A percentile compares a stretch with the other conserved stretches of the same genome.
Evolutionary conservation across 495 filamentous ascomycete genomes (phyloP).

Genomic region (Delitschia confertaspora): DNA sequence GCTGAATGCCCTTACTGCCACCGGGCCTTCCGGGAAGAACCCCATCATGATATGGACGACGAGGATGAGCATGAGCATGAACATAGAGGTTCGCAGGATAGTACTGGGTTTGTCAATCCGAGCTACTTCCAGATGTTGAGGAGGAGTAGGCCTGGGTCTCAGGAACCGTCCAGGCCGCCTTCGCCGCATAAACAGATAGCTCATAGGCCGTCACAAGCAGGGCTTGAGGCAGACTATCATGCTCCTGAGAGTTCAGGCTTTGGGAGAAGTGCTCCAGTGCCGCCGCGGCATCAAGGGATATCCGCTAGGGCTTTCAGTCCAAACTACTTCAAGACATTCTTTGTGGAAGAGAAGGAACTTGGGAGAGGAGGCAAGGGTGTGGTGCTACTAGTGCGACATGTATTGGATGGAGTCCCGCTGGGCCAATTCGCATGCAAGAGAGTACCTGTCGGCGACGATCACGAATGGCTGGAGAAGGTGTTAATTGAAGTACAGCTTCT

Average conservation of each 20-base stretch:
- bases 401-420: slow-evolving; percentile 77
- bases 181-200: slow-evolving; percentile 47
- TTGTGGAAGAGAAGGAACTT: slow-evolving; percentile 74
- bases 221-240: neutral
- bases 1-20: slow-evolving; percentile 82
- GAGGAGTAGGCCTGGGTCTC: slow-evolving; percentile 47
- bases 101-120: slow-evolving; percentile 66
- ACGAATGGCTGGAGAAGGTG: slow-evolving; percentile 91
- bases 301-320: slow-evolving; percentile 78
- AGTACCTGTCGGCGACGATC: slow-evolving; percentile 88
- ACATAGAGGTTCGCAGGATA: neutral
- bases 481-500: slow-evolving; percentile 86
- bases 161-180: slow-evolving; percentile 40
- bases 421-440: slow-evolving; percentile 95
- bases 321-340: slow-evolving; percentile 85
- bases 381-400: slow-evolving; percentile 80
- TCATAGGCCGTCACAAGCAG: slow-evolving; percentile 36
- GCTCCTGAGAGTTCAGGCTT: slow-evolving; percentile 43
- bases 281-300: slow-evolving; percentile 56
- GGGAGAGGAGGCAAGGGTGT: slow-evolving; percentile 91
- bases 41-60: slow-evolving; percentile 32
- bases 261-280: slow-evolving; percentile 40
- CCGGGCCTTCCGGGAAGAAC: slow-evolving; percentile 56
- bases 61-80: slow-evolving; percentile 27
- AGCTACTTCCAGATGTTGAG: slow-evolving; percentile 92